phyloP scores from a whole-genome alignment of 139 green algal genomes.

The Astrephomene gubernaculifera region DNA sequence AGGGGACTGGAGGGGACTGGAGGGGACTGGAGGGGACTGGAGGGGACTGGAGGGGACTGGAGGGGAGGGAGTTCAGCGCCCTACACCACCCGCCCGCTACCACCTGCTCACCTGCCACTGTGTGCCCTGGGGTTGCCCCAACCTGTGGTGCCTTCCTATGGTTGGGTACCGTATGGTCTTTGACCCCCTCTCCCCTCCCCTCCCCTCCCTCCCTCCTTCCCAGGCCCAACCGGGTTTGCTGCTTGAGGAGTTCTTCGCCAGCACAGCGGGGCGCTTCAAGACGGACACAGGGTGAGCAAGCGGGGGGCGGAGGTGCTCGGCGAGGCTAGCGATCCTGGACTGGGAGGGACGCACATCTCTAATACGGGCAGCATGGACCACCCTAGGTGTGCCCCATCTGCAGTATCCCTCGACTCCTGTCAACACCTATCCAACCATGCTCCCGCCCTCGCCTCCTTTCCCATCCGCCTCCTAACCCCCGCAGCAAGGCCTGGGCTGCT shows the following conservation, averaged over 20 bases:
- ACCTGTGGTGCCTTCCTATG: too few relatives aligned
- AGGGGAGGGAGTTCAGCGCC: background rate
- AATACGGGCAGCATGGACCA: background rate
- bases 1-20: too few relatives aligned
- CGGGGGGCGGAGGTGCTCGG: background rate
- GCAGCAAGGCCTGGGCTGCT: constrained; percentile 39
- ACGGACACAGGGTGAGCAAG: constrained; percentile 70
- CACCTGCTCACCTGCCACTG: too few relatives aligned
- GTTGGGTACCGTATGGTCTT: too few relatives aligned
- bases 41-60: too few relatives aligned
- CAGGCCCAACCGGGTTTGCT: constrained; percentile 60
- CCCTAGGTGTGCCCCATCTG: background rate
- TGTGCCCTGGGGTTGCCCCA: too few relatives aligned
- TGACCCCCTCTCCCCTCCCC: too few relatives aligned
- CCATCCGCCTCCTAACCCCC: background rate
- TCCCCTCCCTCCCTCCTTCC: background rate
- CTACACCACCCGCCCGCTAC: background rate
- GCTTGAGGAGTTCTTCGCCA: constrained; percentile 92
- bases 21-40: too few relatives aligned
- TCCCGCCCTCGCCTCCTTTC: background rate
- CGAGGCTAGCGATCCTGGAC: background rate
- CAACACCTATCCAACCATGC: background rate
- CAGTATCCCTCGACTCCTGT: background rate
- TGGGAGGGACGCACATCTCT: background rate
- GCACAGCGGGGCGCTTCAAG: constrained; percentile 79